Evolutionary conservation across 2,329 filamentous ascomycete genomes (phyloP).

Genomic region (Aspergillus aculeatus): DNA sequence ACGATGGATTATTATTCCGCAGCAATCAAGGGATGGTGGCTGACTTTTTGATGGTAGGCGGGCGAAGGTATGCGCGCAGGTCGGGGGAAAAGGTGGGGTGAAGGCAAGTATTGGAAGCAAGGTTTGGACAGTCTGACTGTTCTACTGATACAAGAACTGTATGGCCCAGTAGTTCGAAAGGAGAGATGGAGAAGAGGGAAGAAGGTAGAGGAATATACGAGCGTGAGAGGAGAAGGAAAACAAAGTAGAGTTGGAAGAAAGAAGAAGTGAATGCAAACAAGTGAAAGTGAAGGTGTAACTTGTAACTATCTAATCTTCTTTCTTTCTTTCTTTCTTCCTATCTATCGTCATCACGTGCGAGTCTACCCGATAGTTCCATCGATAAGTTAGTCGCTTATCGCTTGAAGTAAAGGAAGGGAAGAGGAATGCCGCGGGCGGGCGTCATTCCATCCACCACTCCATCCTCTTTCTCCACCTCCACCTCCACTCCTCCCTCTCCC

Average conservation of each 20-base stretch:
- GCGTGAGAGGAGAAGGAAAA: neutral
- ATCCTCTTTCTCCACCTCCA: neutral
- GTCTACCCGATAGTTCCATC: neutral
- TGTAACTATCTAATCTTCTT: no score
- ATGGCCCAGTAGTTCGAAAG: no score
- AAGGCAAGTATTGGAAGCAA: neutral
- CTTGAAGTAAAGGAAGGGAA: neutral
- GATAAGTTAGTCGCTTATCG: slow-evolving; percentile 3
- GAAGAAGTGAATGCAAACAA: no score
- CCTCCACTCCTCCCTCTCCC: no score
- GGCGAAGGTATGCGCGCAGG: neutral
- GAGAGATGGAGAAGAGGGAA: neutral
- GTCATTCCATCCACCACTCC: neutral
- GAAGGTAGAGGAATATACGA: neutral
- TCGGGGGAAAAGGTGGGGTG: neutral
- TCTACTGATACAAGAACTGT: no score
- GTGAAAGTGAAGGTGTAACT: no score
- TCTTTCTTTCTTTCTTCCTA: no score
- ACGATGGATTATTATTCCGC: no score
- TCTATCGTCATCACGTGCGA: slow-evolving; percentile 15
- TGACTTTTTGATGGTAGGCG: neutral
- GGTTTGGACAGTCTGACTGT: neutral
- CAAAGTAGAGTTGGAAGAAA: no score
- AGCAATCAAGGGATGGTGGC: neutral
- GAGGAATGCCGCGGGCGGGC: neutral